A percentile compares a stretch with the other conserved stretches of the same genome.
phyloP scores from a whole-genome alignment of 495 filamentous ascomycete species.

The Collariella sp. region DNA sequence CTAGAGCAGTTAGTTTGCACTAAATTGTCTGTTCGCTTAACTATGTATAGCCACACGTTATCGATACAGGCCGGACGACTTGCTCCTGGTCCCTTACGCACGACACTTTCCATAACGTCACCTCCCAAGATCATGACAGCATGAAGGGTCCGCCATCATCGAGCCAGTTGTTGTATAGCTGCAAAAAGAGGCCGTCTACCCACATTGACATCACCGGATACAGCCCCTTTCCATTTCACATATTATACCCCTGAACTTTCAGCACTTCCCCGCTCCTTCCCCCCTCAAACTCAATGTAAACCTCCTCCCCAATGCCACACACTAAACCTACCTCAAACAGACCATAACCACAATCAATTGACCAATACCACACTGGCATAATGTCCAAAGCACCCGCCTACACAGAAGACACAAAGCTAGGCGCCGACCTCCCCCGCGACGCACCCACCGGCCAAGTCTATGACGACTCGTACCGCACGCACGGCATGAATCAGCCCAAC shows the following conservation, averaged over 20 bases:
- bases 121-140: not conserved
- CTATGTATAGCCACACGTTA: too few relatives aligned
- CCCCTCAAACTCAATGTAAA: too few relatives aligned
- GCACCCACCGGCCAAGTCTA: conserved; percentile 20
- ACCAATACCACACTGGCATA: not conserved
- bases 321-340: not conserved
- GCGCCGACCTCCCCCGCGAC: conserved; percentile 10
- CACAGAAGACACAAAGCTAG: conserved; percentile 20
- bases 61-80: too few relatives aligned
- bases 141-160: not conserved
- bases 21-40: too few relatives aligned
- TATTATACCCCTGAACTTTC: too few relatives aligned
- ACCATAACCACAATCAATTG: not conserved
- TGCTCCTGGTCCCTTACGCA: not conserved
- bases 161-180: not conserved
- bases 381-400: conserved; percentile 25
- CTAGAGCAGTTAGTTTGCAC: too few relatives aligned
- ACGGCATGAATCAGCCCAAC: conserved; percentile 34
- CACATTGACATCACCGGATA: too few relatives aligned
- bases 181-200: not conserved
- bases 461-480: conserved; percentile 28
- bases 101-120: not conserved
- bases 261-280: too few relatives aligned
- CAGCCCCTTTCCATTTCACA: too few relatives aligned
- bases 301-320: too few relatives aligned